Percentiles rank a stretch among this genome's conserved stretches.
phyloP scores from a whole-genome alignment of 225 moss, liverwort and hornwort genomes.

The Asterella californica region DNA sequence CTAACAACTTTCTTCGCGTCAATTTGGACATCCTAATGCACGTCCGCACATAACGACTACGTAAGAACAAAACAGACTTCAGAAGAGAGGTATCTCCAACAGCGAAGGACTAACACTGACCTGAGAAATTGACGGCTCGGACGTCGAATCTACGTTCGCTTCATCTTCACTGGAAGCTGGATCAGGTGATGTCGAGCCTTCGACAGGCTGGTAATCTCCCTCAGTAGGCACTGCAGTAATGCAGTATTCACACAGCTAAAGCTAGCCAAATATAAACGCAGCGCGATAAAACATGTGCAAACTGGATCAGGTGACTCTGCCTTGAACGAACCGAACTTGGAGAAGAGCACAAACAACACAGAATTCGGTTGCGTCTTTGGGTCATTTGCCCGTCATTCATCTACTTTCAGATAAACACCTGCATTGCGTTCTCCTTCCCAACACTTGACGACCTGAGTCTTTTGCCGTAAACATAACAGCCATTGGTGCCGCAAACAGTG shows the following conservation, averaged over 20 bases:
- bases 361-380: too few relatives aligned
- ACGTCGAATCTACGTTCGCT: neutral
- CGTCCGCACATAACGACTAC: too few relatives aligned
- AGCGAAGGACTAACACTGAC: neutral
- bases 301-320: too few relatives aligned
- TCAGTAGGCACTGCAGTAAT: slow-evolving; percentile 3
- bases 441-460: neutral
- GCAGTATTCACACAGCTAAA: neutral
- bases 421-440: slow-evolving; percentile 1
- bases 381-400: too few relatives aligned
- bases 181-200: neutral
- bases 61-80: neutral
- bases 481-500: too few relatives aligned
- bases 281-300: neutral
- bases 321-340: too few relatives aligned
- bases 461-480: too few relatives aligned
- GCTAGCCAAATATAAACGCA: neutral
- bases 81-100: neutral
- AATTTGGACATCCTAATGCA: slow-evolving; percentile 27
- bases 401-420: slow-evolving; percentile 19
- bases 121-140: slow-evolving; percentile 1
- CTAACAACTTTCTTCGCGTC: slow-evolving; percentile 45
- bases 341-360: too few relatives aligned
- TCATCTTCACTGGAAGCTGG: neutral
- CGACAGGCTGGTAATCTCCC: neutral